Evolutionary conservation across 2,329 filamentous ascomycete species (phyloP).

Genomic region (Juglanconis sp.): DNA sequence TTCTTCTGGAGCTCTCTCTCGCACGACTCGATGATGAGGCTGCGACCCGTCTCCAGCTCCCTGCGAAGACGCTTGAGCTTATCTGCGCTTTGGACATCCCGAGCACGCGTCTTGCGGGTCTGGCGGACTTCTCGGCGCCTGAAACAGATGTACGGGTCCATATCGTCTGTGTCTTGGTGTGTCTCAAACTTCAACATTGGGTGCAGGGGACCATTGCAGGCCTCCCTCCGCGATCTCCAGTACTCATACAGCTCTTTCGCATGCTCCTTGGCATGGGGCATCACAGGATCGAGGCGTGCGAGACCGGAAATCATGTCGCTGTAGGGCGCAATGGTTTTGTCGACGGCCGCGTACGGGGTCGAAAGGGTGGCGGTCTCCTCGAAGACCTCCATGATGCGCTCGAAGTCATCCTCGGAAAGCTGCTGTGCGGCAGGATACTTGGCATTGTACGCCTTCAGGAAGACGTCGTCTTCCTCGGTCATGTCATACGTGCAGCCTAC

Average conservation of each 20-base stretch:
- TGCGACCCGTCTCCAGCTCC: conserved; percentile 85
- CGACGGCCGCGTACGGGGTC: conserved; percentile 84
- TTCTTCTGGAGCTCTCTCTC: conserved; percentile 77
- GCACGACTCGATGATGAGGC: conserved; percentile 73
- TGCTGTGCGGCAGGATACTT: conserved; percentile 62
- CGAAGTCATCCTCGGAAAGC: conserved; percentile 87
- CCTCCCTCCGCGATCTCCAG: conserved; percentile 73
- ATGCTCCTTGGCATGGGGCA: conserved; percentile 46
- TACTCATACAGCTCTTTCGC: conserved; percentile 83
- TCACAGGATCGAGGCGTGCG: conserved; percentile 48
- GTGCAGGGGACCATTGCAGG: conserved; percentile 69
- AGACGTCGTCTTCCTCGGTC: conserved; percentile 84
- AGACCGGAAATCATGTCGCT: conserved; percentile 72
- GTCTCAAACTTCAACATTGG: conserved; percentile 88
- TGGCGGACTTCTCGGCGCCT: conserved; percentile 89
- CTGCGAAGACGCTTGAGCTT: conserved; percentile 88
- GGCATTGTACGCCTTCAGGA: conserved; percentile 78
- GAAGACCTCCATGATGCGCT: conserved; percentile 91
- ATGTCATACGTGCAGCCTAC: conserved; percentile 90
- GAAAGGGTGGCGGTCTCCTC: conserved; percentile 81
- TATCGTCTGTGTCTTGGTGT: conserved; percentile 89
- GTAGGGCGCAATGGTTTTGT: conserved; percentile 79
- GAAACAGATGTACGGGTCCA: conserved; percentile 98
- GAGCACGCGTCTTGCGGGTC: conserved; percentile 88
- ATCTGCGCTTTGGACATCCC: conserved; percentile 91